Base-by-base conservation (phyloP, 2,329 filamentous ascomycete genomes). In the Talaromyces sp. region DNA sequence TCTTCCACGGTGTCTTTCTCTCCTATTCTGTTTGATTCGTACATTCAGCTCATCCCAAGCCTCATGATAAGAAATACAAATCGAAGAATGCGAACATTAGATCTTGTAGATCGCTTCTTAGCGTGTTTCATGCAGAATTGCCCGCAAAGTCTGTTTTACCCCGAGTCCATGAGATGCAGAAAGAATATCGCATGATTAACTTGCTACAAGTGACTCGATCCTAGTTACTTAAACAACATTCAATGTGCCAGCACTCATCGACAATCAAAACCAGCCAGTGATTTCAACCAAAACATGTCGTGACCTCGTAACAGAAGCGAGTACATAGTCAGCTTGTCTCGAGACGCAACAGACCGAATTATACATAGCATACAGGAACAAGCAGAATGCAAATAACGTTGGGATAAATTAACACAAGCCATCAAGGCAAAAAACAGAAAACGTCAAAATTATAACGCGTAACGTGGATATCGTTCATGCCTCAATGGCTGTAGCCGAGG, bases 31-130 rank as follows among this genome's bases (percentile, higher is more conserved):
- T 8, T 50, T 50, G 2, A 16, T 31, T 31, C 5, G 10, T 54
- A 22, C n/a, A 37, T 35, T 54, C 31, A 14, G 31, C 16, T 35
- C 16, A 13, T 35, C 33, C 24, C 3, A 8, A 22, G n/a, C 3
- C 11, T 37, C 52, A 9, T 19, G 13, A 13, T 19, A 37, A 37
- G 33, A 56, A 37, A 33, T 50, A 50, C 19, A n/a, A 50, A 14
- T 8, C 24, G 45, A 27, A 35, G 7, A 33, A 11, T 19, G 13
- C n/a, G 8, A 22, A 56, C 31, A 24, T 56, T 54, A 54, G 33
- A 56, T 56, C 52, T 56, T 56, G 52, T 56, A 39, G 52, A 56
- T 56, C 52, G 33, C 11, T 37, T 56, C 16, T 56, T 56, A 56
- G 52, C 31, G 50, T 54, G 50, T 54, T 54, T 54, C 50, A 54